Base-by-base conservation (phyloP, 139 green algal species). In the Limnomonas spitsbergensis region DNA sequence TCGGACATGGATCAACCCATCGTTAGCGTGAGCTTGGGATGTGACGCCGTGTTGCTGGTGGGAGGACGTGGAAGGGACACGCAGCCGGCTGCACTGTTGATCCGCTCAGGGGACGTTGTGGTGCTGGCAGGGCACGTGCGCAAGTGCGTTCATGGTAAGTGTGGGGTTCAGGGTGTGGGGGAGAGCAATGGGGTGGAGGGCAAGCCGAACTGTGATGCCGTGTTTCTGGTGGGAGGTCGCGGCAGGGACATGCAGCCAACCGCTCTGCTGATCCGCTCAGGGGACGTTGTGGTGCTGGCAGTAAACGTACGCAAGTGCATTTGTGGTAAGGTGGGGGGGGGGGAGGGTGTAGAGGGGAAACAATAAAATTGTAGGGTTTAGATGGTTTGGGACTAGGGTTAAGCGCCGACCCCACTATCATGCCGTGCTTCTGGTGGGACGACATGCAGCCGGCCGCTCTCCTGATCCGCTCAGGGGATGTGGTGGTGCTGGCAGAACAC, bases 341-440 rank as follows among this genome's bases (percentile, higher is more conserved):
- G n/a, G n/a, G n/a, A n/a, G n/a, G n/a, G n/a, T n/a, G n/a, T n/a
- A n/a, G n/a, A n/a, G n/a, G n/a, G n/a, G n/a, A n/a, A n/a, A n/a
- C n/a, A n/a, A n/a, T n/a, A n/a, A n/a, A n/a, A n/a, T n/a, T n/a
- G n/a, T n/a, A n/a, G n/a, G n/a, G n/a, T n/a, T n/a, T n/a, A n/a
- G n/a, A n/a, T n/a, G n/a, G n/a, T n/a, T n/a, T n/a, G n/a, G n/a
- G n/a, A n/a, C n/a, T n/a, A n/a, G n/a, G n/a, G n/a, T n/a, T n/a
- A n/a, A n/a, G n/a, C n/a, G n/a, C n/a, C n/a, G n/a, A n/a, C n/a
- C n/a, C n/a, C n/a, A n/a, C n/a, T 94, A 88, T 81, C 77, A 85
- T 37, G 94, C 89, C 1, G 80, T 98, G 20, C 97, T 98, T 79
- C 85, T 98, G 1, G 86, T 97, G 31, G 94, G 94, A 0, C 89